Evolutionary conservation across 768 basidiomycete genomes (phyloP), one percentile per base, ranked within the genome.

Genomic region (Cubamyces sp.): DNA sequence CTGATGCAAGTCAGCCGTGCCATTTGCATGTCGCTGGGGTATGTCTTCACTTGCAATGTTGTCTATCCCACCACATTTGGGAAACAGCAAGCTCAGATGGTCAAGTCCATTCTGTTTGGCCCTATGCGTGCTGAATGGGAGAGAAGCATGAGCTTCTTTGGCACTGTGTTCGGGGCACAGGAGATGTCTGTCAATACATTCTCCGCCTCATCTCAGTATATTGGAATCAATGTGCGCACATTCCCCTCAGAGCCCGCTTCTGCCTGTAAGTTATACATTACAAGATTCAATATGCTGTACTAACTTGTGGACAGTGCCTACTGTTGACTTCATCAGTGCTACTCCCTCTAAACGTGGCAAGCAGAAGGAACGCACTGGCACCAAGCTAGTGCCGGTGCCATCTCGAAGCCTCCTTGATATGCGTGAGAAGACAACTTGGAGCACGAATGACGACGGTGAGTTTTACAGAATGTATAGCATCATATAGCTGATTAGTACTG

Each of bases 131-230:
- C 49, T n/a, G 49, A 50, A 28, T 50, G 49, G 30, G 28, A 50
- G 49, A 26, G 49, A n/a, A 50, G 28, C 15, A 30, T 50, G 26
- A 30, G 49, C 28, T 50, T 50, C 28, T 50, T 50, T 34, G 49
- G 49, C 30, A 30, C 49, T 37, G 30, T 34, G 28, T 50, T 50
- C 23, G 19, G 30, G 49, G 26, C 11, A 28, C 28, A 50, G 28
- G 19, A 34, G 26, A 28, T 50, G 25, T 28, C 26, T 28, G 49
- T 50, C 28, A n/a, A n/a, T 15, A 50, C 49, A n/a, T 50, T 50
- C 49, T 30, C 49, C n/a, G 28, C 30, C 49, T 18, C 25, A 15
- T 18, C n/a, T 12, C 15, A 30, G 25, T 50, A 50, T 18, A 30
- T 50, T 28, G 49, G 30, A n/a, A 28, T 50, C 28, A 50, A 34